Conservation (phyloP, 2,329 filamentous ascomycete species). For the Trichoderma atrobrunneum region DNA sequence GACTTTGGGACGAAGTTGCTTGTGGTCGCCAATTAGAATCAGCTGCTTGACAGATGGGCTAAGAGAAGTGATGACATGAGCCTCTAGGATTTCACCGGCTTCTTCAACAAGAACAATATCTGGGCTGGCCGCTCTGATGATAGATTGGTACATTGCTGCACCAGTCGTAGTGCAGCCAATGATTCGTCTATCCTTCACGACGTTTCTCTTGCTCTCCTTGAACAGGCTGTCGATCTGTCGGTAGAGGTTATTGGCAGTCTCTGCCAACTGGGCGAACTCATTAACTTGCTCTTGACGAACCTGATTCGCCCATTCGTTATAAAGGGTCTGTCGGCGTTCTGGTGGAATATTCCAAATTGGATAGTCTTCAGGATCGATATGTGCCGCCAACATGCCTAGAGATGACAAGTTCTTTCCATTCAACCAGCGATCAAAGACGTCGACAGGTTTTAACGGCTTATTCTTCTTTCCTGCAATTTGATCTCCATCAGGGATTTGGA, state of each 20-base stretch:
- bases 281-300: conserved; percentile 51
- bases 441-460: conserved; percentile 36
- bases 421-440: conserved; percentile 26
- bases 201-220: conserved; percentile 39
- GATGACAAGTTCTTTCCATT: neutral
- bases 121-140: conserved; percentile 53
- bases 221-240: conserved; percentile 43
- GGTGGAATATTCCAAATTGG: conserved; percentile 53
- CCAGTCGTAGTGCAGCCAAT: conserved; percentile 71
- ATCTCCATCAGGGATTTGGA: conserved; percentile 54
- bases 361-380: conserved; percentile 27
- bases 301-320: conserved; percentile 42
- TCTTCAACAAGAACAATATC: conserved; percentile 68
- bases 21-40: conserved; percentile 70
- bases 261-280: conserved; percentile 37
- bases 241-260: conserved; percentile 43
- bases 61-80: conserved; percentile 59
- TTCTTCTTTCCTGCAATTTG: conserved; percentile 43
- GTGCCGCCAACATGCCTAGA: neutral
- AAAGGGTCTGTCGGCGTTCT: conserved; percentile 34
- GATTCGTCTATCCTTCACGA: conserved; percentile 55
- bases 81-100: conserved; percentile 70
- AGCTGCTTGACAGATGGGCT: conserved; percentile 56
- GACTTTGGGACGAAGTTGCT: conserved; percentile 67
- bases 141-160: conserved; percentile 58